phyloP scores from a whole-genome alignment of 2,329 filamentous ascomycete genomes.

The Calonectria fujianensis region DNA sequence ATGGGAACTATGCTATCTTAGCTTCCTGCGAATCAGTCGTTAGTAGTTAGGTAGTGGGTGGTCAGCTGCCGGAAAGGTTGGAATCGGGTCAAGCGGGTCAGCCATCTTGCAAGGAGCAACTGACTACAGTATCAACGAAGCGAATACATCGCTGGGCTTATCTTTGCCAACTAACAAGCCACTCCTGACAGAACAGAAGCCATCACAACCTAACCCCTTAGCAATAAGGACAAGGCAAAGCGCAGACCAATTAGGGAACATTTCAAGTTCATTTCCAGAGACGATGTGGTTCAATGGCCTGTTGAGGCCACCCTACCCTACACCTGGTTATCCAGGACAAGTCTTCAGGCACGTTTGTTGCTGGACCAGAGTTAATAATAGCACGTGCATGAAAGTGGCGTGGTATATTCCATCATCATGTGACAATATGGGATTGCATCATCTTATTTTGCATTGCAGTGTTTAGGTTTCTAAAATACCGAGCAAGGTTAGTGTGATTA shows the following conservation, averaged over 20 bases:
- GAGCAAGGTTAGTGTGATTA: not conserved
- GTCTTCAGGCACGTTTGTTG: not conserved
- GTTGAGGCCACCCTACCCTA: constrained; percentile 10
- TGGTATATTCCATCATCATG: not conserved
- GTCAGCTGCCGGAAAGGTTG: constrained; percentile 45
- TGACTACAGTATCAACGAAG: not conserved
- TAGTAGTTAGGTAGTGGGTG: constrained; percentile 31
- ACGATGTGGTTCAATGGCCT: not conserved
- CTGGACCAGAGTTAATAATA: not conserved
- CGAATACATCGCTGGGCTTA: too few species aligned
- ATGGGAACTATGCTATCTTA: constrained; percentile 21
- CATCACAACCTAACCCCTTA: not conserved
- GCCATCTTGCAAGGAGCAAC: not conserved
- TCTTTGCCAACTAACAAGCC: not conserved
- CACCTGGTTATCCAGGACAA: not conserved
- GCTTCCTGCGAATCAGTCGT: constrained; percentile 35
- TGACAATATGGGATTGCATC: not conserved
- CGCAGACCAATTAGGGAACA: not conserved
- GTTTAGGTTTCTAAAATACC: not conserved
- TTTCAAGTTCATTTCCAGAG: not conserved
- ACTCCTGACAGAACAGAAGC: not conserved
- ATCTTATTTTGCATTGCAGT: too few species aligned
- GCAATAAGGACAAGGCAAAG: not conserved
- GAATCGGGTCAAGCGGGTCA: not conserved
- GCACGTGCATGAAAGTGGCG: not conserved